Evolutionary conservation across 768 basidiomycete genomes (phyloP).

Genomic region (Holtermannia corniformis): DNA sequence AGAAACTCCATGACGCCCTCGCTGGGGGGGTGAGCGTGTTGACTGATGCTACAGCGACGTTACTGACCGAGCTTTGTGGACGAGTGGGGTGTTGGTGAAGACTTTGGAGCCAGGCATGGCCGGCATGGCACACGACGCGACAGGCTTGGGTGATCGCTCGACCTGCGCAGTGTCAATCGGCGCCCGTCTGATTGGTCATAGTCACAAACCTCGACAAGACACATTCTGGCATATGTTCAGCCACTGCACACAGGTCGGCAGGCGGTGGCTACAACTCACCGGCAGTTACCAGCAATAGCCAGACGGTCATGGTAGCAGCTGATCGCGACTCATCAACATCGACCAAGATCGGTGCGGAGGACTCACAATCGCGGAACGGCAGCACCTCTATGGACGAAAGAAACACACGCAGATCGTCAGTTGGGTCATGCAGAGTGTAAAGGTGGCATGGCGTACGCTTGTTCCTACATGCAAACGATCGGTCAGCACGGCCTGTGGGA

Average conservation of each 20-base stretch:
- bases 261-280: conserved; percentile 50
- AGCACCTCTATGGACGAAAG: conserved; percentile 45
- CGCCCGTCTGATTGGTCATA: background rate
- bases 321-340: conserved; percentile 1
- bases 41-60: no score
- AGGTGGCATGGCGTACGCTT: conserved; percentile 14
- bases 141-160: conserved; percentile 85
- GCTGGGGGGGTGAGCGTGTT: conserved; percentile 47
- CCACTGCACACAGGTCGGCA: background rate
- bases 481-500: conserved; percentile 4
- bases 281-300: conserved; percentile 95
- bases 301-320: conserved; percentile 51
- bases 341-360: conserved; percentile 35
- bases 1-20: conserved; percentile 99
- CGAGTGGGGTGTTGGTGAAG: conserved; percentile 79
- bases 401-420: no score
- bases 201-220: conserved; percentile 68
- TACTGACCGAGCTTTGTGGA: no score
- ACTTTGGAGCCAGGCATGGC: conserved; percentile 91
- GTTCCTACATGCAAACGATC: conserved; percentile 77
- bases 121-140: conserved; percentile 95
- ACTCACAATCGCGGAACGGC: conserved; percentile 42
- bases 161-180: conserved; percentile 41
- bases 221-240: conserved; percentile 58
- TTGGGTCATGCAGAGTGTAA: no score